Percentiles rank a stretch among this genome's conserved stretches.
Evolutionary conservation across 495 filamentous ascomycete species (phyloP).

Genomic region (Venustampulla echinocandica): DNA sequence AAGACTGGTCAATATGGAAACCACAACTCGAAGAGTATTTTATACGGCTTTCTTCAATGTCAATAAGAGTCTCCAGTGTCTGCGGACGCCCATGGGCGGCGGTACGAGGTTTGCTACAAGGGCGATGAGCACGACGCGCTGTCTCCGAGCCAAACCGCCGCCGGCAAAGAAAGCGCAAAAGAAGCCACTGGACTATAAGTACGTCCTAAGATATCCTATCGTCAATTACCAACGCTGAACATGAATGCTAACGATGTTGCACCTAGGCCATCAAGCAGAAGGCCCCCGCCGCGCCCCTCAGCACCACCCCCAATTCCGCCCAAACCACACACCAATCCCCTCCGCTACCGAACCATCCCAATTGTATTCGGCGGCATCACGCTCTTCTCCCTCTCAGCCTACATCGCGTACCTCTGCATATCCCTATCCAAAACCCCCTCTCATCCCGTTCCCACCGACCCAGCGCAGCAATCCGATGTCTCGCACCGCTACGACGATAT

Average conservation of each 20-base stretch:
- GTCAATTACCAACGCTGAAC: too few relatives aligned
- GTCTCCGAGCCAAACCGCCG: not conserved
- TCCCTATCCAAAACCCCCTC: not conserved
- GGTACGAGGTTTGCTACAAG: not conserved
- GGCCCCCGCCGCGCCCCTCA: not conserved
- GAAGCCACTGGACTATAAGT: slow-evolving; percentile 15
- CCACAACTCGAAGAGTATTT: too few relatives aligned
- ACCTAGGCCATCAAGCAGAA: slow-evolving; percentile 7
- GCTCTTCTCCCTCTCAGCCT: slow-evolving; percentile 12
- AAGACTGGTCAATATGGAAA: too few relatives aligned
- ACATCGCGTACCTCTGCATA: slow-evolving; percentile 11
- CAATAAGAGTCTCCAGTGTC: too few relatives aligned
- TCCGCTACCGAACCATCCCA: slow-evolving; percentile 18
- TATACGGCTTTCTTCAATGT: too few relatives aligned
- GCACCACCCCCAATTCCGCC: slow-evolving; percentile 1
- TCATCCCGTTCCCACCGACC: not conserved
- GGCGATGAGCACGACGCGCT: slow-evolving; percentile 2
- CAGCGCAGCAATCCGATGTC: slow-evolving; percentile 17
- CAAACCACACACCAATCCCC: slow-evolving; percentile 11
- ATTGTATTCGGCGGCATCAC: slow-evolving; percentile 17
- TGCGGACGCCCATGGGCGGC: too few relatives aligned
- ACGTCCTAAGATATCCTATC: not conserved
- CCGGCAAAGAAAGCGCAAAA: slow-evolving; percentile 7
- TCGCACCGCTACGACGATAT: slow-evolving; percentile 22
- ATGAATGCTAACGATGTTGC: not conserved